Evolutionary conservation across 257 asterid species (phyloP), one percentile per base, ranked within the genome.

Genomic region (Ocimum tenuiflorum): DNA sequence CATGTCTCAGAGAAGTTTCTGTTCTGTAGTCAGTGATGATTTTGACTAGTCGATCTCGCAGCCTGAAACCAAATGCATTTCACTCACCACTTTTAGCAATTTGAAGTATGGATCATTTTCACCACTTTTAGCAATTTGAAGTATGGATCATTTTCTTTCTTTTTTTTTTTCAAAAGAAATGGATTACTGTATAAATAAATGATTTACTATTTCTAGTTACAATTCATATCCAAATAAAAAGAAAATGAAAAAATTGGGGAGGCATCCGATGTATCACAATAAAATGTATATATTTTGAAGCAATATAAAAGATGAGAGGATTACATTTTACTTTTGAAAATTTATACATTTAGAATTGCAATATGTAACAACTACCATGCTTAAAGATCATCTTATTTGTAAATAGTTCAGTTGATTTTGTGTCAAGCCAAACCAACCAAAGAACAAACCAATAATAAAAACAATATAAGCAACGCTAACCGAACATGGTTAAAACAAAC

Each of bases 11-110:
- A 75, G 97, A 94, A 52, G 96, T 90, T 83, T 94, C 99, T 13
- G 97, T 94, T 68, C 97, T 75, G 74, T 94, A 94, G 81, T 94
- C 99, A 0, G 96, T 94, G 77, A 94, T 77, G 78, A 90, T 90
- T 80, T 94, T 94, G 58, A 94, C 97, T 9, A 90, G 83, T 63
- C 95, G 95, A 59, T 94, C 99, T 63, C 99, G 91, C 74, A 94
- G 72, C 82, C 97, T 94, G 88, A 77, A 77, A 73, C 60, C 62
- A 72, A 63, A 73, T 65, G 63, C 64, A 74, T 24, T 73, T 64
- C 42, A 67, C 15, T 51, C 57, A 38, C 69, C 61, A 15, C 54
- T 15, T 43, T 59, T 24, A 48, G 63, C 10, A 70, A 49, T 51
- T 24, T 41, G 29, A 43, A 35, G 17, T 0, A 24, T 24, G 4